Evolutionary conservation across 352 stramenopile species (phyloP), one percentile per base, ranked within the genome.

Genomic region (Globisporangium viniferum): DNA sequence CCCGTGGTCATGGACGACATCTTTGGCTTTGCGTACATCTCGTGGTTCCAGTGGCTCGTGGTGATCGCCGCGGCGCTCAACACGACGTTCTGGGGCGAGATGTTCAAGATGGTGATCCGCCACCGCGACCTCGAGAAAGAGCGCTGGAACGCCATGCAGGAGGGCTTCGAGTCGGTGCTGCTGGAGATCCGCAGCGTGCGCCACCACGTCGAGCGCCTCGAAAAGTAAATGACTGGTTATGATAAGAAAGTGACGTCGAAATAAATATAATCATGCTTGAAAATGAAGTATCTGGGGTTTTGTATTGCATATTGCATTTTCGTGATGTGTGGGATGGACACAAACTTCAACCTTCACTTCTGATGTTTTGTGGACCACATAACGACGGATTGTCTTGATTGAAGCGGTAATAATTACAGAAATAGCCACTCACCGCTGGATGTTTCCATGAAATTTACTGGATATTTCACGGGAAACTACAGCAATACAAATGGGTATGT

Each of bases 141-240:
- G 24, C 73, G 74, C 22, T 86, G 81, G 82, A 72, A 77, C 31
- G 67, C 71, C 41, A 78, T 87, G 69, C 76, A 81, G 57, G 59
- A 80, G 31, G 78, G 80, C 2, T 85, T 89, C n/a, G 78, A 86
- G 36, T 68, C 82, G 1, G 78, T 93, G 24, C 58, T 91, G 55
- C 64, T 83, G 6, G 85, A 93, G 66, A 85, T 93, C 31, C 84
- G 80, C 33, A 73, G 82, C 31, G 74, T 89, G 49, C 79, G 75
- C 41, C 76, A 86, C 57, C 82, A 83, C 35, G 68, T 89, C 36
- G 82, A 89, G 41, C 72, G 73, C 9, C 72, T 89, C 39, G 80
- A 86, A 71, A 58, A 69, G 33, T 64, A 59, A 59, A 35, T 35
- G 20, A 24, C 8, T 67, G 24, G 15, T 15, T 56, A 22, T 57